Percentiles rank a stretch among this genome's conserved stretches.
phyloP scores from a whole-genome alignment of 805 yeast genomes.

The Lipomyces yamadae region DNA sequence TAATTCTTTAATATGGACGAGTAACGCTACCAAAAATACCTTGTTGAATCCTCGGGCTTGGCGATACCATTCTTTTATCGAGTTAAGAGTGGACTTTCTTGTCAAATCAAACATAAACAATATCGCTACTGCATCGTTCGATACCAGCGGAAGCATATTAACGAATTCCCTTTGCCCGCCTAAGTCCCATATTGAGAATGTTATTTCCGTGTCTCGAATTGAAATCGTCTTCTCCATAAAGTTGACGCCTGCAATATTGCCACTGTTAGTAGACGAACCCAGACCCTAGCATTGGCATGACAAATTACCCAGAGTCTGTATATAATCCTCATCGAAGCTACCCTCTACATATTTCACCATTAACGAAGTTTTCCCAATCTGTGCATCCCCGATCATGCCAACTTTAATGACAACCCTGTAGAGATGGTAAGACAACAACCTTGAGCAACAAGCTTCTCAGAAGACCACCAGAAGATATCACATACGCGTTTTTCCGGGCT shows the following conservation, averaged over 20 bases:
- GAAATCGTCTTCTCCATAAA: conserved; percentile 89
- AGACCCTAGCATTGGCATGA: neutral
- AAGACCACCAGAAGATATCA: neutral
- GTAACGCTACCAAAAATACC: conserved; percentile 9
- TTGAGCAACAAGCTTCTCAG: neutral
- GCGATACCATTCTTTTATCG: conserved; percentile 93
- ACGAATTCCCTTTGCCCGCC: conserved; percentile 96
- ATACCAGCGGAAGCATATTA: conserved; percentile 91
- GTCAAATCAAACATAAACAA: conserved; percentile 90
- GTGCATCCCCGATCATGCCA: conserved; percentile 94
- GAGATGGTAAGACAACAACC: neutral
- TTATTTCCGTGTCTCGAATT: conserved; percentile 82
- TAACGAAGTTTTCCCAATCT: conserved; percentile 91
- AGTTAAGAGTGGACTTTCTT: conserved; percentile 79
- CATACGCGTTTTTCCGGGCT: neutral
- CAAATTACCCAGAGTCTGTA: conserved; percentile 64
- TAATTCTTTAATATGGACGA: conserved; percentile 1
- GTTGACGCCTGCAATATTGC: conserved; percentile 71
- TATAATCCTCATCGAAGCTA: conserved; percentile 85
- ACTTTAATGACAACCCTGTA: conserved; percentile 63
- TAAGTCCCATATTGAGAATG: conserved; percentile 91
- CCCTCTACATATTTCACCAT: conserved; percentile 99
- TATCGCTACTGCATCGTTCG: conserved; percentile 89
- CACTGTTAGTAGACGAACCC: neutral
- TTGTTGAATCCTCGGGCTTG: conserved; percentile 88